Evolutionary conservation across 495 filamentous ascomycete species (phyloP).

Genomic region (Achaetomiella virescens): DNA sequence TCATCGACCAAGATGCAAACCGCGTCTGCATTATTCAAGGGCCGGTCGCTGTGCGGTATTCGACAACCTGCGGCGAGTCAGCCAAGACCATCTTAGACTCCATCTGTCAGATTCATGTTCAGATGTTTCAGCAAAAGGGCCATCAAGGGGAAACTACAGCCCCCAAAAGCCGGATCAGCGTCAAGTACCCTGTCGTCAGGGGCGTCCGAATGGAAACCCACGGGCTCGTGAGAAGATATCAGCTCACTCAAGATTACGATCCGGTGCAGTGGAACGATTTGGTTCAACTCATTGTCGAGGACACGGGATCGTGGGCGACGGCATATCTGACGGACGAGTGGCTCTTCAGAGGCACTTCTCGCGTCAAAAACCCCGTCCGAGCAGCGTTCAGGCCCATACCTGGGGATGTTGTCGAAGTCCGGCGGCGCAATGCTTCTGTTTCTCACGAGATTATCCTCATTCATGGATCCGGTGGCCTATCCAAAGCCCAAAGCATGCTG

Average conservation of each 20-base stretch:
- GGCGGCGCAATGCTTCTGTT: background rate
- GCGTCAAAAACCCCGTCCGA: background rate
- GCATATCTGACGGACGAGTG: background rate
- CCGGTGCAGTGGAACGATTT: slow-evolving; percentile 70
- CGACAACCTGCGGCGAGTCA: slow-evolving; percentile 79
- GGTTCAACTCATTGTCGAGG: slow-evolving; percentile 74
- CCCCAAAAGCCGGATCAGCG: slow-evolving; percentile 41
- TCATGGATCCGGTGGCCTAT: background rate
- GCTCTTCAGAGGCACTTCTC: background rate
- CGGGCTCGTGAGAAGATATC: background rate
- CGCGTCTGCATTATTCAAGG: slow-evolving; percentile 94
- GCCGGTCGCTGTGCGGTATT: slow-evolving; percentile 87
- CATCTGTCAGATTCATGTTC: slow-evolving; percentile 82
- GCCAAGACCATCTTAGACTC: slow-evolving; percentile 88
- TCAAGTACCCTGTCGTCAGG: slow-evolving; percentile 92
- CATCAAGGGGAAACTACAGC: too few relatives aligned
- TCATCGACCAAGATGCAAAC: slow-evolving; percentile 90
- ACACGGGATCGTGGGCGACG: slow-evolving; percentile 38
- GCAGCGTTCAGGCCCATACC: background rate
- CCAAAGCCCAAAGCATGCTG: background rate
- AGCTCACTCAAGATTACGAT: slow-evolving; percentile 56
- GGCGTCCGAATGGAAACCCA: slow-evolving; percentile 18
- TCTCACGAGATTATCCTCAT: background rate
- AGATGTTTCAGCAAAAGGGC: slow-evolving; percentile 65
- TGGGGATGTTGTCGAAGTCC: background rate